Evolutionary conservation across 2,329 filamentous ascomycete species (phyloP).

Genomic region (Trichothecium roseum): DNA sequence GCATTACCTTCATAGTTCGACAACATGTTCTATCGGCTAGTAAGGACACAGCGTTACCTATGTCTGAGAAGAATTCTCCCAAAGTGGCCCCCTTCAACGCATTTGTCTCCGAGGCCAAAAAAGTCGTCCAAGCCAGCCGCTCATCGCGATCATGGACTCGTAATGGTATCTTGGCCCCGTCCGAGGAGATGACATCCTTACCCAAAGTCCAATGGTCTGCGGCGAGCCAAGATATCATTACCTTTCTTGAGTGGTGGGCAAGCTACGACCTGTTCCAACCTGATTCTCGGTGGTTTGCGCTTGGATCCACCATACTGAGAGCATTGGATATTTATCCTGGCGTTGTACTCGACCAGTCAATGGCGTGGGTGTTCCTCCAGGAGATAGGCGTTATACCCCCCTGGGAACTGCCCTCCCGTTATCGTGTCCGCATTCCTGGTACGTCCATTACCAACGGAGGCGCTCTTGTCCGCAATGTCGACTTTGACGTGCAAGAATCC

Average conservation of each 20-base stretch:
- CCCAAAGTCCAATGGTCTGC: constrained; percentile 17
- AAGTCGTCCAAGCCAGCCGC: constrained; percentile 41
- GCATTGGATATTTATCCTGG: constrained; percentile 49
- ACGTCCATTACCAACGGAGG: constrained; percentile 31
- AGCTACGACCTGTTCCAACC: constrained; percentile 42
- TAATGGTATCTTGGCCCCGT: constrained; percentile 31
- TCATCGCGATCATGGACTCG: constrained; percentile 35
- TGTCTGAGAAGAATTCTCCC: constrained; percentile 4
- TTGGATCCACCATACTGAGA: constrained; percentile 55
- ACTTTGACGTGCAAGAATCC: constrained; percentile 17
- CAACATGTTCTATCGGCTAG: constrained; percentile 9
- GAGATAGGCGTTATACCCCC: constrained; percentile 63
- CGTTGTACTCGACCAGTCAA: constrained; percentile 28
- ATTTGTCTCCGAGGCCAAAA: constrained; percentile 40
- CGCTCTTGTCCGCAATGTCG: constrained; percentile 24
- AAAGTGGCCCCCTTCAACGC: constrained; percentile 17
- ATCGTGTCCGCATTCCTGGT: constrained; percentile 44
- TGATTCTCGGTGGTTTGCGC: constrained; percentile 43
- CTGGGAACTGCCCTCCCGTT: constrained; percentile 58
- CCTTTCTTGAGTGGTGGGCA: constrained; percentile 61
- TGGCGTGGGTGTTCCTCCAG: constrained; percentile 57
- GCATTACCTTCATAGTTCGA: constrained; percentile 21
- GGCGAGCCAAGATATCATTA: constrained; percentile 39
- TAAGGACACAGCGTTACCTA: background rate
- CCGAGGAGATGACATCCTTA: constrained; percentile 12